Percentiles rank a stretch among this genome's conserved stretches.
These are phyloP conservation scores for Sechiopsis laciniata DNA, from an alignment of 306 rosid species.

Conservation along the genomic window DNA sequence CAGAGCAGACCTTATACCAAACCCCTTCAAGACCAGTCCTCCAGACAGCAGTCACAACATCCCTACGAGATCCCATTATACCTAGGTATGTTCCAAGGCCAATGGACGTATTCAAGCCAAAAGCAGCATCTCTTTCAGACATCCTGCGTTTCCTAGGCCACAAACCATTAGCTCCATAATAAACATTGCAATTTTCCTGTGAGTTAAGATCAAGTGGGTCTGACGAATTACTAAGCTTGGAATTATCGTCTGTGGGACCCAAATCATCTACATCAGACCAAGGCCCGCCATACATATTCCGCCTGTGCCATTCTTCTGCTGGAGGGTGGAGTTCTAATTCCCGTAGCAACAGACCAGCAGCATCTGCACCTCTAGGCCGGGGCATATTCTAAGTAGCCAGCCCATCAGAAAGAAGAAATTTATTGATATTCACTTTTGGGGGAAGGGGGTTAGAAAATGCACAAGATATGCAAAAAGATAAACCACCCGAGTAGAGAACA, in stretches of 20 bases:
- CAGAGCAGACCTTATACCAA: constrained; percentile 82
- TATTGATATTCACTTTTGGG: neutral
- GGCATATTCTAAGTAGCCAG: constrained; percentile 66
- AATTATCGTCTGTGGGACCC: constrained; percentile 47
- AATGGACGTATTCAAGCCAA: constrained; percentile 90
- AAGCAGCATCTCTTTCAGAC: constrained; percentile 99
- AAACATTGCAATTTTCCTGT: constrained; percentile 49
- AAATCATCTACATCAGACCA: constrained; percentile 68
- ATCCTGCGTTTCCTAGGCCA: constrained; percentile 99
- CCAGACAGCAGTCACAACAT: constrained; percentile 93
- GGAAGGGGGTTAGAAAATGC: neutral
- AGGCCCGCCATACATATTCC: constrained; percentile 82
- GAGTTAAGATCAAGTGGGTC: constrained; percentile 56
- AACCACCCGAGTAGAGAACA: neutral
- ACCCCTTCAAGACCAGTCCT: constrained; percentile 96
- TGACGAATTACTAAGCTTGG: constrained; percentile 51
- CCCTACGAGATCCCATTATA: constrained; percentile 98
- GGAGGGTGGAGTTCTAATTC: constrained; percentile 96
- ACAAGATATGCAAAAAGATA: neutral
- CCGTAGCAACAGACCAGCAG: constrained; percentile 84
- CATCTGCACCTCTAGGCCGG: constrained; percentile 92
- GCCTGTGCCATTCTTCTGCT: constrained; percentile 92
- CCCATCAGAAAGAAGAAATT: constrained; percentile 18
- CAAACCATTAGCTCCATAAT: constrained; percentile 54
- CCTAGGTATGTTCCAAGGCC: constrained; percentile 96